Evolutionary conservation across 805 yeast species (phyloP), one percentile per base, ranked within the genome.

Genomic region (Zygosaccharomyces rouxii): DNA sequence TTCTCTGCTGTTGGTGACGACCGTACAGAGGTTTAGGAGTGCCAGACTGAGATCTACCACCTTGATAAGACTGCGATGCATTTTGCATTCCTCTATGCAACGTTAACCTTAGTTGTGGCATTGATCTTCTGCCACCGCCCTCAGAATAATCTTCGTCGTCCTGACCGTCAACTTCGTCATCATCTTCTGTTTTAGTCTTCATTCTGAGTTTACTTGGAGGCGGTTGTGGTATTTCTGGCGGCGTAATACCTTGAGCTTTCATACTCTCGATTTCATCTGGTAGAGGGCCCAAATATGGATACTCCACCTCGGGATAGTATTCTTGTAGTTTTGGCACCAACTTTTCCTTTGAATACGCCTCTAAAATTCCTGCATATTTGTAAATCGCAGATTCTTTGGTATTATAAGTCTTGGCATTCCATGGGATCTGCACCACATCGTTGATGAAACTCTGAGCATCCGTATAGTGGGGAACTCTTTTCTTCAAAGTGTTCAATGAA

Each of bases 351-450:
- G 71, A 61, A 41, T 60, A 74, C n/a, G 68, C 70, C 35, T 74
- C 79, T 14, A 72, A 48, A 4, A 70, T 80, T 0, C 68, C 79
- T 0, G 83, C 97, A 57, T 84, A 86, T 21, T 73, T 73, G 67
- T 84, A 86, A 46, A 86, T 84, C 14, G 71, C 71, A 0, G 89
- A 80, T 11, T 76, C 81, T 53, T 81, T 82, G 49, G 81, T 81
- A 67, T 92, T 92, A 67, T 84, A 92, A 41, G 83, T 78, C 51
- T 87, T 79, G 2, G 97, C 97, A 62, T 92, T 92, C 89, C 95
- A 88, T 1, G 88, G 78, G 45, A 92, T 85, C 65, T 87, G 95
- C 0, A 84, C 88, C 50, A 90, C 63, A 65, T 90, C 97, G 49
- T 72, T 76, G 31, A 90, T 70, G 64, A 88, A 89, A 39, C 80